Evolutionary conservation across 139 green algal genomes (phyloP).

Genomic region (Limnomonas spitsbergensis): DNA sequence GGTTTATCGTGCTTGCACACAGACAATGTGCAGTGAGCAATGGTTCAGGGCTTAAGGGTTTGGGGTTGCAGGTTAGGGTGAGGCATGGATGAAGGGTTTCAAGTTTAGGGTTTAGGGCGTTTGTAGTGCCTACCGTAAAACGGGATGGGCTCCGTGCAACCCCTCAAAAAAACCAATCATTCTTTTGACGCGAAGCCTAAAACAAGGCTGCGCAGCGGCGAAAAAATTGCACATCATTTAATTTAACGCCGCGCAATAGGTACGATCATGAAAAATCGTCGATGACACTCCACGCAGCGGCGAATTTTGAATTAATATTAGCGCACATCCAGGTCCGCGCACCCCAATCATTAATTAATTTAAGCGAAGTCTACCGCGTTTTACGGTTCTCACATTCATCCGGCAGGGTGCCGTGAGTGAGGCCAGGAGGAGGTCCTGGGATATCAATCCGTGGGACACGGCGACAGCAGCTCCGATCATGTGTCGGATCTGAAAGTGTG

Average conservation of each 20-base stretch:
- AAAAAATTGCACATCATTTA: too few species aligned
- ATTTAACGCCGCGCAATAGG: too few species aligned
- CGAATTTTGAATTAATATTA: too few species aligned
- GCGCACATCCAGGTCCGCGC: not conserved
- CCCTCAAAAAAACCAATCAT: not conserved
- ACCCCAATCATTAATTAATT: not conserved
- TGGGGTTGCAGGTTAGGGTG: not conserved
- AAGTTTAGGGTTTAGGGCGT: not conserved
- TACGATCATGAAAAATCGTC: too few species aligned
- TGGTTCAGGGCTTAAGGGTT: not conserved
- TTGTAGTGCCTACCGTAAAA: not conserved
- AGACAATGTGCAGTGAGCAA: not conserved
- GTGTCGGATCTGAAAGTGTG: conserved; percentile 30
- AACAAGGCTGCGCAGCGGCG: too few species aligned
- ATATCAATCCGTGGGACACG: conserved; percentile 56
- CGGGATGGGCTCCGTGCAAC: not conserved
- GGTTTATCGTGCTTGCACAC: not conserved
- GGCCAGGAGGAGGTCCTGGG: conserved; percentile 52
- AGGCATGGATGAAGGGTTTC: not conserved
- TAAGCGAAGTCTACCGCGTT: too few species aligned
- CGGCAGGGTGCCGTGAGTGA: conserved; percentile 56
- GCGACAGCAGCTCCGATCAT: conserved; percentile 63
- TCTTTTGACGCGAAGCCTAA: too few species aligned
- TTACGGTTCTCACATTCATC: not conserved
- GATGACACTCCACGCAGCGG: too few species aligned